phyloP scores from a whole-genome alignment of 805 yeast genomes.

The Pichia manshurica region DNA sequence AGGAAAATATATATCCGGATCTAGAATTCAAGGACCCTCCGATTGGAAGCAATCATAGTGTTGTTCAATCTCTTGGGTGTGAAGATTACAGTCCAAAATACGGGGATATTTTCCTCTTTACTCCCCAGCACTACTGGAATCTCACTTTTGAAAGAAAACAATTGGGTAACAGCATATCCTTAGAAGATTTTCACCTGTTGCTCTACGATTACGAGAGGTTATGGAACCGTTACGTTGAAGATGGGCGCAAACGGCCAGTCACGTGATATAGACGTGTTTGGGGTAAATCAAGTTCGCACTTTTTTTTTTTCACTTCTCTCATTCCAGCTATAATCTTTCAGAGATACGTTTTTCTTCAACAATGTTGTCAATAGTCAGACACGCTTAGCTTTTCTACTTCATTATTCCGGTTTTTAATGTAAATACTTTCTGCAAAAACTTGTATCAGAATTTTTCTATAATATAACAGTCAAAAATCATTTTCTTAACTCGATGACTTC shows the following conservation, averaged over 20 bases:
- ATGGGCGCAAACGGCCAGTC: slow-evolving; percentile 10
- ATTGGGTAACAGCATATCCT: neutral
- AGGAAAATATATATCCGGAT: too few relatives aligned
- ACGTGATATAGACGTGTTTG: slow-evolving; percentile 26
- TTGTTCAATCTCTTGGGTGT: too few relatives aligned
- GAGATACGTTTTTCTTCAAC: too few relatives aligned
- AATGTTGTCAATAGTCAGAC: too few relatives aligned
- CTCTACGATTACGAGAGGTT: slow-evolving; percentile 11
- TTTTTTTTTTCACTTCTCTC: slow-evolving; percentile 11
- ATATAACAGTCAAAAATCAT: too few relatives aligned
- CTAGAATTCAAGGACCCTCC: too few relatives aligned
- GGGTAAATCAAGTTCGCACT: slow-evolving; percentile 22
- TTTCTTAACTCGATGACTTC: slow-evolving; percentile 18
- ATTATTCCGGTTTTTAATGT: too few relatives aligned
- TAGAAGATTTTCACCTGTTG: slow-evolving; percentile 6
- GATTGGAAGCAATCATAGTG: too few relatives aligned
- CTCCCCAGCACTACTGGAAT: slow-evolving; percentile 6
- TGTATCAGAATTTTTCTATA: too few relatives aligned
- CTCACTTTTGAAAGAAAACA: neutral
- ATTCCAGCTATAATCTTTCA: neutral
- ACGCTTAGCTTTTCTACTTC: too few relatives aligned
- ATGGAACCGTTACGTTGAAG: slow-evolving; percentile 3
- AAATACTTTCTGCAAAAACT: too few relatives aligned
- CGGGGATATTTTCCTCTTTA: neutral
- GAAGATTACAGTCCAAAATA: neutral